These are phyloP conservation scores for Austroboletus novae-zelandiae DNA, from an alignment of 1,284 basidiomycete genomes.

Conservation along the genomic window DNA sequence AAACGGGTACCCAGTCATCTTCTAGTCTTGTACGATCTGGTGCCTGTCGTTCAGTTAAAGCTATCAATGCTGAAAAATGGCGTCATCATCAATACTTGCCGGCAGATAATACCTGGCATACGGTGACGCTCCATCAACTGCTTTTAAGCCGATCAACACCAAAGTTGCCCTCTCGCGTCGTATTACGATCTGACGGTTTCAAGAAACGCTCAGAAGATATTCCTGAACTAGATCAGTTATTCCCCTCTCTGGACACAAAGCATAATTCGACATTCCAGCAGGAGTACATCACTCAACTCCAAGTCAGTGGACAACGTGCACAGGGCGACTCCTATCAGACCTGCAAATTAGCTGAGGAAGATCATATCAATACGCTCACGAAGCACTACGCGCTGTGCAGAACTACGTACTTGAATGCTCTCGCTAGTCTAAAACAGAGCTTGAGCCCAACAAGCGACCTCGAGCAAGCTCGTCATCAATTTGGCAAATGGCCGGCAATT, in stretches of 20 bases:
- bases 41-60: neutral
- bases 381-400: neutral
- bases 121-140: neutral
- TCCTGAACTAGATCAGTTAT: neutral
- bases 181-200: neutral
- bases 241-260: neutral
- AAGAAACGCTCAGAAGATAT: too few relatives aligned
- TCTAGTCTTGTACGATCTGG: constrained; percentile 39
- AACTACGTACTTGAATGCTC: neutral
- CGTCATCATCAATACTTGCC: too few relatives aligned
- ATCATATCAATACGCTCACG: neutral
- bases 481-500: constrained; percentile 22
- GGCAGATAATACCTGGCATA: too few relatives aligned
- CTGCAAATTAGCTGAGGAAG: too few relatives aligned
- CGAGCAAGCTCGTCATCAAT: neutral
- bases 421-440: neutral
- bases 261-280: neutral
- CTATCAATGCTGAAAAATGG: too few relatives aligned
- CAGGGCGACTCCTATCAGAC: neutral
- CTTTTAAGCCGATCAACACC: neutral
- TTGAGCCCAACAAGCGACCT: neutral
- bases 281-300: neutral
- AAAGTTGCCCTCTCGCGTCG: neutral
- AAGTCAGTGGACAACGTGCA: neutral
- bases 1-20: constrained; percentile 47